These are phyloP conservation scores for Blastobotrys capitulatus DNA, from an alignment of 1,139 yeast species.

Conservation along the genomic window DNA sequence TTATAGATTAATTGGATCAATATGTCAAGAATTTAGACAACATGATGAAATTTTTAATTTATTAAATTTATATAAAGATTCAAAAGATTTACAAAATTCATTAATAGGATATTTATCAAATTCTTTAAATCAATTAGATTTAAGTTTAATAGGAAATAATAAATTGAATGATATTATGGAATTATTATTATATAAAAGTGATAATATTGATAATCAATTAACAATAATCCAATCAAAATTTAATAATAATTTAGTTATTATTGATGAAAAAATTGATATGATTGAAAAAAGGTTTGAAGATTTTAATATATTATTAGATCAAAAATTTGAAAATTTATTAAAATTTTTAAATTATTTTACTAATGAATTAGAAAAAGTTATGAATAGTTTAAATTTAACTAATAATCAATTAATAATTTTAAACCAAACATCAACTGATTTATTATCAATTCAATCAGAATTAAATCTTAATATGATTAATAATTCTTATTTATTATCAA, in stretches of 20 bases:
- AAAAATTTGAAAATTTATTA: not conserved
- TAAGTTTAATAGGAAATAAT: not conserved
- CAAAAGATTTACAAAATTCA: conserved; percentile 15
- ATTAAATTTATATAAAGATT: conserved; percentile 17
- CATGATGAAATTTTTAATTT: conserved; percentile 15
- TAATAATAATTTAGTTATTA: not conserved
- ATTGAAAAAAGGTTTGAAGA: not conserved
- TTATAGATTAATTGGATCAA: conserved; percentile 28
- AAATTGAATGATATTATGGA: not conserved
- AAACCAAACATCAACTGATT: not conserved
- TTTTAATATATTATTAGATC: not conserved
- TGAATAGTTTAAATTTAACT: not conserved
- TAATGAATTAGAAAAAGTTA: not conserved
- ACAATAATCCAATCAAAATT: not conserved
- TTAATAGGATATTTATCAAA: conserved; percentile 1
- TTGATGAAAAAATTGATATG: not conserved
- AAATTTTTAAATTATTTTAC: not conserved
- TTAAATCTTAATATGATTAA: not conserved
- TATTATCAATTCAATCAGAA: not conserved
- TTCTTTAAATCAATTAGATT: conserved; percentile 5
- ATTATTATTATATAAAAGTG: not conserved
- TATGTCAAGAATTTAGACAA: conserved; percentile 26
- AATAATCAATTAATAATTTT: not conserved
- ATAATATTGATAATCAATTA: not conserved
- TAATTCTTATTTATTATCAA: not conserved